phyloP scores from a whole-genome alignment of 306 rosid species.

The Cotoneaster glaucophyllus region DNA sequence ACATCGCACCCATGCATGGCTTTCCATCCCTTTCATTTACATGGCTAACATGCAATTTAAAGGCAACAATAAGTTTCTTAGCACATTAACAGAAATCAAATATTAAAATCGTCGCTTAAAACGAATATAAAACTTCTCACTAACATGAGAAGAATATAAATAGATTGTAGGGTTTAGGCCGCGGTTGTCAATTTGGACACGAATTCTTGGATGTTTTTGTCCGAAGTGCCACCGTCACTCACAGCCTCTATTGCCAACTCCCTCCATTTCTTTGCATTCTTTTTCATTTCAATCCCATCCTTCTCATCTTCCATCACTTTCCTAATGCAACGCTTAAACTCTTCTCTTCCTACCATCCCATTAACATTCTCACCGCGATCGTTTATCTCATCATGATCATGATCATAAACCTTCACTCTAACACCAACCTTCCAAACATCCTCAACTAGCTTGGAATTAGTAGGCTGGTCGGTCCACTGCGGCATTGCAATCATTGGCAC shows the following conservation, averaged over 20 bases:
- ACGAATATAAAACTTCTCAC: no score
- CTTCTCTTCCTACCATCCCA: constrained; percentile 33
- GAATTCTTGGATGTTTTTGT: constrained; percentile 33
- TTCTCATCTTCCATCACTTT: constrained; percentile 26
- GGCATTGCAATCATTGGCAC: constrained; percentile 53
- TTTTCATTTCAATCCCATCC: constrained; percentile 16
- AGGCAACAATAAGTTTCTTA: background rate
- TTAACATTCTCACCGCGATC: background rate
- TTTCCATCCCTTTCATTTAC: no score
- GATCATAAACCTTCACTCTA: constrained; percentile 30
- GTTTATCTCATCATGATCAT: background rate
- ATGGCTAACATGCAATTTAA: background rate
- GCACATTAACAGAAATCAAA: background rate
- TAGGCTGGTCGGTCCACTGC: constrained; percentile 53
- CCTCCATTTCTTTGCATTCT: constrained; percentile 39
- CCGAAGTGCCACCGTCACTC: constrained; percentile 41
- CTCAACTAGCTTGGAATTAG: constrained; percentile 37
- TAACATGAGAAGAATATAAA: no score
- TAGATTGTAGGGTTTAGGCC: background rate
- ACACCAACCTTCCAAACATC: constrained; percentile 47
- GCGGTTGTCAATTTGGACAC: constrained; percentile 2
- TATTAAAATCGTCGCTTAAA: no score
- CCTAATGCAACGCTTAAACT: constrained; percentile 30
- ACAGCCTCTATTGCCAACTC: constrained; percentile 12
- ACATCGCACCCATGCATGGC: no score